A percentile compares a stretch with the other conserved stretches of the same genome.
These are phyloP conservation scores for Xenosphaeropsis pyriputrescens DNA, from an alignment of 2,329 filamentous ascomycete genomes.

Conservation along the genomic window DNA sequence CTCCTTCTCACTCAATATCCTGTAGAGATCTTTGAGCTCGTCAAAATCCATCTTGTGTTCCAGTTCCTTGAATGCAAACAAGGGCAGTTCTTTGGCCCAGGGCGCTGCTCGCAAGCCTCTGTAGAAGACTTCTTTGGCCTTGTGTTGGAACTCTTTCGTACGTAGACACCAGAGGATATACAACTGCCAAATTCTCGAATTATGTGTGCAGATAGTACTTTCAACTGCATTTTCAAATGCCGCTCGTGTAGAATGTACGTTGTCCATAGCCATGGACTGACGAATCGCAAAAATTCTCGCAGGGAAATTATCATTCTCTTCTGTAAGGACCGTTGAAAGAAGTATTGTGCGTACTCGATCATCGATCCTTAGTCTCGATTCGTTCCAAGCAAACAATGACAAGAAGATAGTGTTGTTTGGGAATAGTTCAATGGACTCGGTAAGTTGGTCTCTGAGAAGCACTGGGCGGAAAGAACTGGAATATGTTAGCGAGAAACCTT, in stretches of 20 bases:
- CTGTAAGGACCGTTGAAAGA: constrained; percentile 21
- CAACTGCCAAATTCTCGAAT: constrained; percentile 31
- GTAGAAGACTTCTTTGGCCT: constrained; percentile 36
- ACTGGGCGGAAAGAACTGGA: constrained; percentile 50
- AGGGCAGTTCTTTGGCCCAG: constrained; percentile 45
- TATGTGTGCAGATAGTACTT: constrained; percentile 19
- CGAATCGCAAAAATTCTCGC: constrained; percentile 38
- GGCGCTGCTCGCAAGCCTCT: constrained; percentile 40
- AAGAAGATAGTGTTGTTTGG: constrained; percentile 68
- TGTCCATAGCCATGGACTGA: constrained; percentile 34
- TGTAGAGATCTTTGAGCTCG: constrained; percentile 36
- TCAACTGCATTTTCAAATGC: constrained; percentile 37
- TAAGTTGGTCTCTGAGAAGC: constrained; percentile 46
- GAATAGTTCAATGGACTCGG: constrained; percentile 45
- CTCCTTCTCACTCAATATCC: constrained; percentile 45
- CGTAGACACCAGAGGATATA: constrained; percentile 33
- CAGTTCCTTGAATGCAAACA: constrained; percentile 32
- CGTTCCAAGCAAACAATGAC: constrained; percentile 57
- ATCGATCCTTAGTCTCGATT: constrained; percentile 56
- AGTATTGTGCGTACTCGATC: constrained; percentile 62
- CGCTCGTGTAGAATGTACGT: constrained; percentile 34
- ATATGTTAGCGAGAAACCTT: neutral
- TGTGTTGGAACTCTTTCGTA: constrained; percentile 19
- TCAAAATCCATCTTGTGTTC: constrained; percentile 20
- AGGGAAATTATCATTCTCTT: constrained; percentile 22